phyloP scores from a whole-genome alignment of 2,329 filamentous ascomycete genomes.

The Fusarium nisikadoi region DNA sequence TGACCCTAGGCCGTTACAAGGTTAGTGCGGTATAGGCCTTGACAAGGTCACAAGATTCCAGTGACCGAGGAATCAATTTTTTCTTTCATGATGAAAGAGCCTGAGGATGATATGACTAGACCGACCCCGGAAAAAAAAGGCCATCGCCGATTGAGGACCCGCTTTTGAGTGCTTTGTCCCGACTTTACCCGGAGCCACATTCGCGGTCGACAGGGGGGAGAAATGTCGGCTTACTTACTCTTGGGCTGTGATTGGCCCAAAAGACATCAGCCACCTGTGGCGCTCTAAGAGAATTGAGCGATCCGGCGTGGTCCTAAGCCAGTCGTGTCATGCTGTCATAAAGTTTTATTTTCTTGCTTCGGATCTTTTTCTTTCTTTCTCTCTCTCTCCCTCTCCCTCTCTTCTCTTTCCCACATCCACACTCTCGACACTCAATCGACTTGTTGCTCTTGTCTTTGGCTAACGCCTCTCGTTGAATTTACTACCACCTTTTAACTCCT shows the following conservation, averaged over 20 bases:
- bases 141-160: constrained; percentile 13
- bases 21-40: not conserved
- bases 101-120: constrained; percentile 15
- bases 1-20: constrained; percentile 6
- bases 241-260: constrained; percentile 51
- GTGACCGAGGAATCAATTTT: constrained; percentile 3
- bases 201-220: constrained; percentile 8
- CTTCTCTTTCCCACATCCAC: constrained; percentile 32
- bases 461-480: constrained; percentile 31
- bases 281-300: constrained; percentile 21
- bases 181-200: constrained; percentile 50
- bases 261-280: constrained; percentile 33
- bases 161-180: constrained; percentile 34
- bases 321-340: constrained; percentile 54
- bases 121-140: constrained; percentile 42
- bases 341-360: constrained; percentile 49
- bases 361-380: constrained; percentile 37
- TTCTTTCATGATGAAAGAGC: constrained; percentile 22
- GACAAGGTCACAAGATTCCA: constrained; percentile 1
- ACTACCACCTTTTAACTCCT: constrained; percentile 26
- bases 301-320: constrained; percentile 6
- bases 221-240: constrained; percentile 27
- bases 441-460: constrained; percentile 22
- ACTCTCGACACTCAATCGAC: constrained; percentile 18
- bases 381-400: constrained; percentile 24